Evolutionary conservation across 805 yeast genomes (phyloP).

Genomic region (Nakazawaea holstii): DNA sequence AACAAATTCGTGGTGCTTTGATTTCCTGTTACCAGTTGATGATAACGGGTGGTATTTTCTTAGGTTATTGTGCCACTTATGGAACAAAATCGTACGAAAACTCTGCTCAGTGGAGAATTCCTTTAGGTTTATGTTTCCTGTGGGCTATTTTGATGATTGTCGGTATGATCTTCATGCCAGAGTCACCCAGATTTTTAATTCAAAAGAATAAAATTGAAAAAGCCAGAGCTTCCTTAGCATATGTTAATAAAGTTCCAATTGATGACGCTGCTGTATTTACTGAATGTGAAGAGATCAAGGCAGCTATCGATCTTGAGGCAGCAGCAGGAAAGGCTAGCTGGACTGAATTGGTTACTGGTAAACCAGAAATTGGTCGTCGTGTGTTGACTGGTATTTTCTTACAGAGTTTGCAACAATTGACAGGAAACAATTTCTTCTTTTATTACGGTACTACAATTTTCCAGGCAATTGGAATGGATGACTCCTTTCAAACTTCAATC

Average conservation of each 20-base stretch:
- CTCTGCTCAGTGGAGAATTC: constrained; percentile 50
- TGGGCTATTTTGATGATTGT: constrained; percentile 47
- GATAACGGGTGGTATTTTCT: constrained; percentile 53
- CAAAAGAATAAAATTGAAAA: constrained; percentile 46
- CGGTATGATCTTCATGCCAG: constrained; percentile 63
- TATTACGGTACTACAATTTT: constrained; percentile 66
- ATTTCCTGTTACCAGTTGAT: constrained; percentile 56
- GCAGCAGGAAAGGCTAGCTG: constrained; percentile 47
- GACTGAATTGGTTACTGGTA: constrained; percentile 44
- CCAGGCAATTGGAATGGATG: constrained; percentile 35
- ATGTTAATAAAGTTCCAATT: constrained; percentile 34
- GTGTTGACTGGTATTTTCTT: constrained; percentile 46
- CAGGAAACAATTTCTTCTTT: constrained; percentile 69
- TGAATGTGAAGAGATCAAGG: constrained; percentile 30
- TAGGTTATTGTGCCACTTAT: constrained; percentile 50
- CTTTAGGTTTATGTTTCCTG: constrained; percentile 41
- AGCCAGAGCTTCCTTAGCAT: constrained; percentile 47
- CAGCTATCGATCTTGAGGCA: constrained; percentile 44
- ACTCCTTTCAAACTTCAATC: constrained; percentile 38
- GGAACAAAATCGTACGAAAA: constrained; percentile 42
- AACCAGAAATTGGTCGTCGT: constrained; percentile 37
- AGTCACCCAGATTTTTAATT: constrained; percentile 64
- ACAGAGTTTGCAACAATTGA: constrained; percentile 64
- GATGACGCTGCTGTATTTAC: constrained; percentile 26
- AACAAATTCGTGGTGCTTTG: constrained; percentile 51